Evolutionary conservation across 2,329 filamentous ascomycete genomes (phyloP).

Genomic region (Helotiales sp.): DNA sequence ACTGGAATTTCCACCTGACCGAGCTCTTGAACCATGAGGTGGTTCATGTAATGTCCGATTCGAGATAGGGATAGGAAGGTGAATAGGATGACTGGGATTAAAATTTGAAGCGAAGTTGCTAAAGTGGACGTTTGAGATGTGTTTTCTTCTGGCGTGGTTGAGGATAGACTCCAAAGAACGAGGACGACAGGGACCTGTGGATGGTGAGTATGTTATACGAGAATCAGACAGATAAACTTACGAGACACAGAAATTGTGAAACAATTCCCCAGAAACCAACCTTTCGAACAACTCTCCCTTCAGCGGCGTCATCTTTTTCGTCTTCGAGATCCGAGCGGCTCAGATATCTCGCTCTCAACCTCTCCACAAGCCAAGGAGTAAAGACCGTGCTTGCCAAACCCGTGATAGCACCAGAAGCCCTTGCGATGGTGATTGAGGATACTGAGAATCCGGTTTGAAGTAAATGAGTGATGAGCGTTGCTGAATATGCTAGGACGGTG

Average conservation of each 20-base stretch:
- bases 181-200: slow-evolving; percentile 36
- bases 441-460: slow-evolving; percentile 48
- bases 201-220: background rate
- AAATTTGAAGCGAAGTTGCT: slow-evolving; percentile 13
- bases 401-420: slow-evolving; percentile 44
- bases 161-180: slow-evolving; percentile 32
- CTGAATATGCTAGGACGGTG: slow-evolving; percentile 48
- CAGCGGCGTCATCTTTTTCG: slow-evolving; percentile 22
- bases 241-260: slow-evolving; percentile 39
- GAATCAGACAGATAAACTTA: slow-evolving; percentile 20
- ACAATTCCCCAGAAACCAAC: slow-evolving; percentile 38
- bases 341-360: slow-evolving; percentile 20
- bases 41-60: slow-evolving; percentile 41
- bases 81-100: slow-evolving; percentile 33
- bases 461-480: slow-evolving; percentile 54
- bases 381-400: slow-evolving; percentile 51
- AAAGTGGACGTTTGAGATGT: slow-evolving; percentile 14
- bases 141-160: background rate
- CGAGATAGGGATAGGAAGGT: slow-evolving; percentile 41
- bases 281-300: slow-evolving; percentile 10
- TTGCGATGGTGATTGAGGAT: slow-evolving; percentile 44
- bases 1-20: slow-evolving; percentile 40
- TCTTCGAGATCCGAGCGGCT: background rate
- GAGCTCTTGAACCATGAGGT: slow-evolving; percentile 42
- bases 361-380: slow-evolving; percentile 47